phyloP scores from a whole-genome alignment of 345 rosid genomes.

The Erodium maritimum region DNA sequence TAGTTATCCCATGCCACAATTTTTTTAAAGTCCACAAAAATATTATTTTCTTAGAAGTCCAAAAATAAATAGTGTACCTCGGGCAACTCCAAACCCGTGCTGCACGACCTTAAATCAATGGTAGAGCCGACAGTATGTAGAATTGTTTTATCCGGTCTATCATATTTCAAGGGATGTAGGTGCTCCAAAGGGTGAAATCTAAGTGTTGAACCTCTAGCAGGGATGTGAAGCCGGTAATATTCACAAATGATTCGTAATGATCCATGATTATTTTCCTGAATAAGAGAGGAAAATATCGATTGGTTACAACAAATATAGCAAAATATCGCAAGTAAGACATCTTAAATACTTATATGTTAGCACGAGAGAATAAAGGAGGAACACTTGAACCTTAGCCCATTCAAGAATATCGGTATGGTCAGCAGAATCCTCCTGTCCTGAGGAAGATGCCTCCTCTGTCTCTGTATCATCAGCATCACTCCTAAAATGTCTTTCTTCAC shows the following conservation, averaged over 20 bases:
- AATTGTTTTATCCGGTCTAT: constrained; percentile 48
- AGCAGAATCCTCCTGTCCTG: constrained; percentile 74
- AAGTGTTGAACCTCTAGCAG: constrained; percentile 61
- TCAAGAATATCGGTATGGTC: constrained; percentile 66
- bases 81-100: constrained; percentile 53
- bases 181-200: constrained; percentile 84
- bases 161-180: constrained; percentile 70
- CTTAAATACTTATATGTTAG: constrained; percentile 2
- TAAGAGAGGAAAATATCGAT: constrained; percentile 6
- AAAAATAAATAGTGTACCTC: constrained; percentile 38
- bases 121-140: constrained; percentile 54
- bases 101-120: constrained; percentile 55
- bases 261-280: constrained; percentile 68
- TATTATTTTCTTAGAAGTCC: too few species aligned
- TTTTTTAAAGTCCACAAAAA: too few species aligned
- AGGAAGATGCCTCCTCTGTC: constrained; percentile 69
- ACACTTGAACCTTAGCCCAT: constrained; percentile 74
- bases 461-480: constrained; percentile 60
- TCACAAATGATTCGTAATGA: constrained; percentile 70
- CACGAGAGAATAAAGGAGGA: constrained; percentile 5
- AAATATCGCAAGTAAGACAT: not conserved
- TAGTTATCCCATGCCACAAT: not conserved
- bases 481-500: constrained; percentile 51
- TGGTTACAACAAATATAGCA: not conserved
- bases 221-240: constrained; percentile 51